Percentiles rank a stretch among this genome's conserved stretches.
phyloP scores from a whole-genome alignment of 2,329 filamentous ascomycete species.

The Clonostachys sp. region DNA sequence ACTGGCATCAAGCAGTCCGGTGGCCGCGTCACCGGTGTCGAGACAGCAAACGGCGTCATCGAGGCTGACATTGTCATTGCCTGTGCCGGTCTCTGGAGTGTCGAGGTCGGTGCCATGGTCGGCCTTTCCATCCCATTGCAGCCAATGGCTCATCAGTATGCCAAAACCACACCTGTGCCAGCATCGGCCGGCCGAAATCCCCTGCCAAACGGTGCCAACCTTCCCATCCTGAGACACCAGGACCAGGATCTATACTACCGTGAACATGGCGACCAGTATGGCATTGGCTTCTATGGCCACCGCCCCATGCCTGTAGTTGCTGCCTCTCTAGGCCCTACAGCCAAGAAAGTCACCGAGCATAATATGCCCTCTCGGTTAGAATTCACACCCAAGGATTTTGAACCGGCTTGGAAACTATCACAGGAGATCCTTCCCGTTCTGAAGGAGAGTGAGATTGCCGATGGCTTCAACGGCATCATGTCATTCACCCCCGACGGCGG shows the following conservation, averaged over 20 bases:
- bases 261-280: slow-evolving; percentile 57
- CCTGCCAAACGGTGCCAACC: slow-evolving; percentile 38
- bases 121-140: slow-evolving; percentile 52
- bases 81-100: slow-evolving; percentile 63
- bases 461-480: slow-evolving; percentile 63
- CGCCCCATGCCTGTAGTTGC: slow-evolving; percentile 56
- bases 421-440: slow-evolving; percentile 49
- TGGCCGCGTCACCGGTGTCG: slow-evolving; percentile 51
- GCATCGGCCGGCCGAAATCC: slow-evolving; percentile 26
- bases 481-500: slow-evolving; percentile 63
- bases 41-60: slow-evolving; percentile 39
- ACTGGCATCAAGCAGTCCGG: slow-evolving; percentile 47
- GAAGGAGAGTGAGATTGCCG: slow-evolving; percentile 41
- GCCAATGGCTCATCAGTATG: slow-evolving; percentile 60
- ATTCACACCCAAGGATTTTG: slow-evolving; percentile 57
- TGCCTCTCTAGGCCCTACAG: slow-evolving; percentile 45
- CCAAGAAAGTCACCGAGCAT: slow-evolving; percentile 47
- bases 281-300: slow-evolving; percentile 62
- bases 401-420: slow-evolving; percentile 53
- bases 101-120: slow-evolving; percentile 59
- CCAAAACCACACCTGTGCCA: slow-evolving; percentile 51
- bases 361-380: slow-evolving; percentile 60
- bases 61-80: slow-evolving; percentile 57
- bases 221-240: slow-evolving; percentile 59
- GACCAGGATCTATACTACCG: slow-evolving; percentile 62